These are phyloP conservation scores for Trichosporon faecale DNA, from an alignment of 1,284 basidiomycete genomes.

Conservation along the genomic window DNA sequence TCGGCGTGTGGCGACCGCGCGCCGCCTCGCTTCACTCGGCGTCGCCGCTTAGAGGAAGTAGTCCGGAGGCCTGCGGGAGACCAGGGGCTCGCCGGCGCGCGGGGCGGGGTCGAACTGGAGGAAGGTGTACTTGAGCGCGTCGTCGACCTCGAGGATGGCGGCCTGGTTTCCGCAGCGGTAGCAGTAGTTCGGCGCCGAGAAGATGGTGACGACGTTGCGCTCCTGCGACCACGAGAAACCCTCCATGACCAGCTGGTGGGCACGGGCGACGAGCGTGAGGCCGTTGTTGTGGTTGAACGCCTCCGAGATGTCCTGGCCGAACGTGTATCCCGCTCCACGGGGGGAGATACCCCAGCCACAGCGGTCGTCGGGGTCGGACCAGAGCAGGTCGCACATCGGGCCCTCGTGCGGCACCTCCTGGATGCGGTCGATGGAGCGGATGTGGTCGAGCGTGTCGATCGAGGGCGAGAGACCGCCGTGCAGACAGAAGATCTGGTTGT, in stretches of 20 bases:
- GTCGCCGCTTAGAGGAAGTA: constrained; percentile 60
- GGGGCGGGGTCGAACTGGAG: constrained; percentile 99
- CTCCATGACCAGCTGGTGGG: constrained; percentile 98
- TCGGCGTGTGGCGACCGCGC: not conserved
- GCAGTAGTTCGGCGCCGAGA: constrained; percentile 98
- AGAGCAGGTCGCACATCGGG: constrained; percentile 97
- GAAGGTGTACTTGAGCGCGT: constrained; percentile 61
- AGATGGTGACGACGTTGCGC: constrained; percentile 99
- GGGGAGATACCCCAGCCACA: constrained; percentile 99
- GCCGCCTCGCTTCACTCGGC: not conserved
- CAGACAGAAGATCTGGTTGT: constrained; percentile 99
- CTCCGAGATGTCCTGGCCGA: constrained; percentile 90
- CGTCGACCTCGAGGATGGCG: constrained; percentile 99
- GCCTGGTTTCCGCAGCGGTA: constrained; percentile 99
- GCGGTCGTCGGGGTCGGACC: constrained; percentile 99
- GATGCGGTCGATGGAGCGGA: constrained; percentile 95
- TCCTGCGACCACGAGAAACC: constrained; percentile 93
- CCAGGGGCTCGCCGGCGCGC: constrained; percentile 94
- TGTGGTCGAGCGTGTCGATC: constrained; percentile 98
- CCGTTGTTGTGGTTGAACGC: constrained; percentile 94
- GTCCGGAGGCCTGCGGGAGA: constrained; percentile 97
- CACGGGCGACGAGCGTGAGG: constrained; percentile 89
- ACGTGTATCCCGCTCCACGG: constrained; percentile 97
- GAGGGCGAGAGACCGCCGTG: constrained; percentile 98
- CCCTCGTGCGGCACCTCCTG: constrained; percentile 99